Evolutionary conservation across 331 rosid genomes (phyloP).

Genomic region (Pyracantha coccinea): DNA sequence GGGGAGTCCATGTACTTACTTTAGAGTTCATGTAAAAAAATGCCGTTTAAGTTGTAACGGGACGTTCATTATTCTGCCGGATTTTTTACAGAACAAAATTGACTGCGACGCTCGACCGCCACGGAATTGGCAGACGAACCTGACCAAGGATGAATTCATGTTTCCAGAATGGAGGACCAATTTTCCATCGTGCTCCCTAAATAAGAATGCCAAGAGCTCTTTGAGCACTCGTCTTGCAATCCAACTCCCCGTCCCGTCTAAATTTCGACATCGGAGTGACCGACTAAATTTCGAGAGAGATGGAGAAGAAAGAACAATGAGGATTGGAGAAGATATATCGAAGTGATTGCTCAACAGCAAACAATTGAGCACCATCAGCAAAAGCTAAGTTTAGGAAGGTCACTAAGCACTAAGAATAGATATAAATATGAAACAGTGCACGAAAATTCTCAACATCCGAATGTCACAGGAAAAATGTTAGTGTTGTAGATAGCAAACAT

Average conservation of each 20-base stretch:
- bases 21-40: no score
- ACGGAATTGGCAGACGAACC: no score
- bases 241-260: neutral
- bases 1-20: no score
- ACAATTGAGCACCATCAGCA: neutral
- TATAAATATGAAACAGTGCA: neutral
- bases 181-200: neutral
- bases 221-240: neutral
- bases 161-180: neutral
- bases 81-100: no score
- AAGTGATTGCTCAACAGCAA: neutral
- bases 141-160: no score
- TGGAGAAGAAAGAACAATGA: neutral
- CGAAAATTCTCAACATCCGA: neutral
- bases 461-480: neutral
- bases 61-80: no score
- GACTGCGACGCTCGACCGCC: no score
- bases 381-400: neutral
- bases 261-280: no score
- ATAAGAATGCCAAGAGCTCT: neutral
- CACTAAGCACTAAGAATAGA: neutral
- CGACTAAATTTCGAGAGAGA: no score
- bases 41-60: no score
- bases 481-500: neutral
- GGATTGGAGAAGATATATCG: neutral